Conservation (phyloP, 2,329 filamentous ascomycete genomes). For the Trichoderma brevicompactum region DNA sequence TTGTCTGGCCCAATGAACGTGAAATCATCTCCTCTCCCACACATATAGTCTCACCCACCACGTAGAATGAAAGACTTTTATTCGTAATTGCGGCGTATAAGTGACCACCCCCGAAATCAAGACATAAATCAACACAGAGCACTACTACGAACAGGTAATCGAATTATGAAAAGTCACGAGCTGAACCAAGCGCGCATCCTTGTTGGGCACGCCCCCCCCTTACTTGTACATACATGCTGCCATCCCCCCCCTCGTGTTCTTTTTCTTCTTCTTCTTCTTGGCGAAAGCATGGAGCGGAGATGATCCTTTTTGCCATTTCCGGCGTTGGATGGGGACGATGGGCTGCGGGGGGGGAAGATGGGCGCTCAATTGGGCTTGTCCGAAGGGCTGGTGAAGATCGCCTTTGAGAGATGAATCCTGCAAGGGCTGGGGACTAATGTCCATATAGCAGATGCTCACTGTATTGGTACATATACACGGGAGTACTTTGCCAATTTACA, state of each 20-base stretch:
- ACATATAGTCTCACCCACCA: neutral
- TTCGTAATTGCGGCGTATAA: neutral
- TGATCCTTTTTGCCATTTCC: constrained; percentile 8
- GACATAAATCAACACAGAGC: neutral
- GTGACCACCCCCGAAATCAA: neutral
- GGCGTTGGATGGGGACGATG: neutral
- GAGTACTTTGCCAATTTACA: too few relatives aligned
- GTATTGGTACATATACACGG: neutral
- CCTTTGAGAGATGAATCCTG: neutral
- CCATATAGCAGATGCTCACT: neutral
- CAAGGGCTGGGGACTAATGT: neutral
- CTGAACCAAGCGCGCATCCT: neutral
- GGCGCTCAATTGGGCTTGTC: neutral
- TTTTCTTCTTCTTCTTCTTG: neutral
- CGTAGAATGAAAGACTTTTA: neutral
- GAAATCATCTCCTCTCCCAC: neutral
- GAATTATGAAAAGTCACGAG: neutral
- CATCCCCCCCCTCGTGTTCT: neutral
- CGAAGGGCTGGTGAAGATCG: neutral
- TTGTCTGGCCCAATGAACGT: too few relatives aligned
- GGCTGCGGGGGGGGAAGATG: constrained; percentile 1
- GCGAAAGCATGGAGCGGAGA: constrained; percentile 1
- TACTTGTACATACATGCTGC: too few relatives aligned
- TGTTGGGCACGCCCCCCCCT: constrained; percentile 4
- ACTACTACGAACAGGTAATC: neutral